These are phyloP conservation scores for Biscogniauxia sp. DNA, from an alignment of 2,329 filamentous ascomycete genomes.

Conservation along the genomic window DNA sequence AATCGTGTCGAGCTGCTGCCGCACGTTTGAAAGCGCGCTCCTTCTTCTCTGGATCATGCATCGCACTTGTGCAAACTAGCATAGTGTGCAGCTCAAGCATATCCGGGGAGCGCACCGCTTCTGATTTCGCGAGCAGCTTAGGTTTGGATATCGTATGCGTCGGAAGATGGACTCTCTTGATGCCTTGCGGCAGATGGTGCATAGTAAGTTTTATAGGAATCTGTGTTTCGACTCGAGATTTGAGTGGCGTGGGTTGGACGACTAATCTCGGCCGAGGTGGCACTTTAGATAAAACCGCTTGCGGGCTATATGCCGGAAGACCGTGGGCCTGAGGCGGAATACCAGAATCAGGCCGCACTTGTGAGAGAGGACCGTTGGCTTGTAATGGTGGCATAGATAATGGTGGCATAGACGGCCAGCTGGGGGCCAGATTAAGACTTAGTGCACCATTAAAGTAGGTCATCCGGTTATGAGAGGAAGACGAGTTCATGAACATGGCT, in stretches of 20 bases:
- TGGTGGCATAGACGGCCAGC: slow-evolving; percentile 35
- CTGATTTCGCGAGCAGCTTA: slow-evolving; percentile 77
- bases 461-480: slow-evolving; percentile 42
- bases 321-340: slow-evolving; percentile 14
- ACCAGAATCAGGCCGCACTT: slow-evolving; percentile 16
- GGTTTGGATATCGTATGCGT: slow-evolving; percentile 91
- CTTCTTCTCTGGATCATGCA: slow-evolving; percentile 68
- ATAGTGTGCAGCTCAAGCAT: slow-evolving; percentile 77
- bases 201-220: slow-evolving; percentile 84
- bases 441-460: slow-evolving; percentile 37
- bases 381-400: slow-evolving; percentile 18
- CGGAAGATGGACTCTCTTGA: slow-evolving; percentile 81
- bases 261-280: slow-evolving; percentile 45
- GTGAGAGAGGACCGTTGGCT: slow-evolving; percentile 2
- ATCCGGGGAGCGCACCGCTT: slow-evolving; percentile 64
- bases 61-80: slow-evolving; percentile 89
- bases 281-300: slow-evolving; percentile 8
- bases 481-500: slow-evolving; percentile 41
- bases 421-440: slow-evolving; percentile 23
- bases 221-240: slow-evolving; percentile 94
- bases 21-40: slow-evolving; percentile 64
- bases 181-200: slow-evolving; percentile 69
- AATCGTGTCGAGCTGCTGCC: slow-evolving; percentile 40
- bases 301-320: slow-evolving; percentile 15
- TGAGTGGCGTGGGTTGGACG: slow-evolving; percentile 67